Evolutionary conservation across 495 filamentous ascomycete species (phyloP), one percentile per base, ranked within the genome.

Genomic region (Hypoxylon rickii): DNA sequence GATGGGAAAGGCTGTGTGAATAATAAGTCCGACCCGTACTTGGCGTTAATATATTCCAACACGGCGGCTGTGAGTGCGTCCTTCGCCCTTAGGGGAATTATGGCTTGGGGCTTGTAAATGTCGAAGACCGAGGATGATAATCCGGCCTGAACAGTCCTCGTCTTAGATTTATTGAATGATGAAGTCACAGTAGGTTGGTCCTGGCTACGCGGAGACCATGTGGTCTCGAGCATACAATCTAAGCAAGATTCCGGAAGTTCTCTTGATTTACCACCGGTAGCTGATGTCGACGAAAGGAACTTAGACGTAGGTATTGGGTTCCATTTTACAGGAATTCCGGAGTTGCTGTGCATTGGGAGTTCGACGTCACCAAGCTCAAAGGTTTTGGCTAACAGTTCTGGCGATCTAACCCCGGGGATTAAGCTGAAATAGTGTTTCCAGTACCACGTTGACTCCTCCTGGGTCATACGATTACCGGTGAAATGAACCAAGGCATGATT

Each of bases 1-100:
- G 58, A 47, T 1, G 67, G 67, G 37, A 58, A 63, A 8, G 64
- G 61, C 24, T 44, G 22, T 39, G 40, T 47, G 3, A 70, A 36
- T 7, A 64, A 39, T 1, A 41, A 51, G 18, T 51, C 46, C 3
- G 38, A 32, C 3, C 56, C 65, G 34, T 43, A 44, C 20, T 50
- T 31, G 7, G 17, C 33, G 37, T 65, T 49, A 10, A 66, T 7
- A 18, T 20, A 42, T 7, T 45, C 41, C 3, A 66, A 34, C 1
- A 45, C 36, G 0, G 48, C 50, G 8, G 38, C 55, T 2, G 48
- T n/a, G 29, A 59, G 26, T 17, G 32, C 21, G 24, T 57, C 49
- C 16, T 16, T 33, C 31, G n/a, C 18, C 11, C 13, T 1, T 20
- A 22, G 18, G 13, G 13, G 41, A 5, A 48, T 3, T 10, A n/a